Conservation (phyloP, 2,329 filamentous ascomycete species). For the Bipolaris oryzae region DNA sequence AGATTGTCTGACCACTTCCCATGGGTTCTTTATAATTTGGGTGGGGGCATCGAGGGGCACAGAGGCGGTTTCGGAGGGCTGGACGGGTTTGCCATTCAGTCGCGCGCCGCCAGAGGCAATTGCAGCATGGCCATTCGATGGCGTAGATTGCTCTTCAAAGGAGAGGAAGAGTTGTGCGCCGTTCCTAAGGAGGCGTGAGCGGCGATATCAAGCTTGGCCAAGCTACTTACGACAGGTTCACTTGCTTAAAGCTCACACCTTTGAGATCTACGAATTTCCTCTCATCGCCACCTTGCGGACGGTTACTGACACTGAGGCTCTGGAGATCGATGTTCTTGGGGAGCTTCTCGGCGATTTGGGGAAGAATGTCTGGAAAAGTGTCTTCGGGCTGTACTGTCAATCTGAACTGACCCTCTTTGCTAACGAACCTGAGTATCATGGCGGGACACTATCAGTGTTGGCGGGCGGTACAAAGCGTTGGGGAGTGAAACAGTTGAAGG, state of each 20-base stretch:
- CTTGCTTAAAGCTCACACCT: conserved; percentile 62
- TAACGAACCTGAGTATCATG: conserved; percentile 69
- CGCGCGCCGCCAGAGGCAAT: conserved; percentile 59
- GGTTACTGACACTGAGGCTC: conserved; percentile 65
- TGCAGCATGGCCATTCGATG: conserved; percentile 57
- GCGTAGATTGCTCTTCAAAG: conserved; percentile 67
- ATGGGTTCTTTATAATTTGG: conserved; percentile 79
- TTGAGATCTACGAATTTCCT: conserved; percentile 58
- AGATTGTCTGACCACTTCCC: conserved; percentile 91
- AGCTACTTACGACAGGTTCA: conserved; percentile 60
- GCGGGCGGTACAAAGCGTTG: not conserved
- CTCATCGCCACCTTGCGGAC: conserved; percentile 64
- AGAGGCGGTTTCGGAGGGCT: conserved; percentile 70
- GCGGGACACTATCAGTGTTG: conserved; percentile 8
- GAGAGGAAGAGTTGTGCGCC: conserved; percentile 89
- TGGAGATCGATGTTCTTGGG: conserved; percentile 61
- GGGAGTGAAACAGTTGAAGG: not conserved
- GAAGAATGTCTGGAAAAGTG: conserved; percentile 67
- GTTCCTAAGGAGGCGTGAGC: conserved; percentile 63
- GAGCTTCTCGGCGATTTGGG: conserved; percentile 64
- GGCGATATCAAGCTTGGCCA: conserved; percentile 6
- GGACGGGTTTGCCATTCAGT: conserved; percentile 78
- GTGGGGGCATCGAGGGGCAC: conserved; percentile 63
- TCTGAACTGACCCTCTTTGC: conserved; percentile 77
- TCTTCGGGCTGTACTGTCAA: conserved; percentile 76